Evolutionary conservation across 306 rosid species (phyloP), one percentile per base, ranked within the genome.

Genomic region (Lotus japonicus): DNA sequence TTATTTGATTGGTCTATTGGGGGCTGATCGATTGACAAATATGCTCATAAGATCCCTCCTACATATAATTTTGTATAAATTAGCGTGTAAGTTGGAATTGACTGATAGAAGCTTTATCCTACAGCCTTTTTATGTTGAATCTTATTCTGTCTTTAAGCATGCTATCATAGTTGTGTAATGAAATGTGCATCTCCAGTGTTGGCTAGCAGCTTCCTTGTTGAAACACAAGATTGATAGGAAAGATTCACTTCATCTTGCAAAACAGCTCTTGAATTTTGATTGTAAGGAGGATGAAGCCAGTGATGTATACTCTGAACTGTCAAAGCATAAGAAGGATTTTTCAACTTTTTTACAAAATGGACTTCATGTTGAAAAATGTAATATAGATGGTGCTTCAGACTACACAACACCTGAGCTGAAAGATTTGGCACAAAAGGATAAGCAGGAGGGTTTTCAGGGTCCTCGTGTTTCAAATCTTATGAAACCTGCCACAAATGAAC

Each of bases 171-270:
- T 72, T 73, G 58, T 57, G 17, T 65, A 42, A 75, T 70, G 26
- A 51, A 70, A 51, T 70, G 45, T 43, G 13, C 50, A 38, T 75
- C 19, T 71, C 60, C 85, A 90, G 97, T 87, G 95, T 78, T 90
- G 97, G 95, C 73, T 85, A 63, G 90, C 81, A 53, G 92, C 87
- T 56, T 82, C 88, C 61, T 28, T 84, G 64, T 61, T 66, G 72
- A 72, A 81, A n/a, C 75, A 80, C 79, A 77, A 83, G 70, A 59
- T 90, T 58, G 83, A 79, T 73, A 81, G 57, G 74, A 81, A 76
- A 68, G 74, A 67, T 70, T 90, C 97, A 7, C 36, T 84, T 59
- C 81, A 59, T 17, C 90, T 82, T 53, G 92, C 95, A 11, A 87
- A 68, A 59, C 72, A 42, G 75, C 70, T 79, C 80, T 83, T 90